Conservation (phyloP, 441 rosid species). For the Raphanus hybrid region DNA sequence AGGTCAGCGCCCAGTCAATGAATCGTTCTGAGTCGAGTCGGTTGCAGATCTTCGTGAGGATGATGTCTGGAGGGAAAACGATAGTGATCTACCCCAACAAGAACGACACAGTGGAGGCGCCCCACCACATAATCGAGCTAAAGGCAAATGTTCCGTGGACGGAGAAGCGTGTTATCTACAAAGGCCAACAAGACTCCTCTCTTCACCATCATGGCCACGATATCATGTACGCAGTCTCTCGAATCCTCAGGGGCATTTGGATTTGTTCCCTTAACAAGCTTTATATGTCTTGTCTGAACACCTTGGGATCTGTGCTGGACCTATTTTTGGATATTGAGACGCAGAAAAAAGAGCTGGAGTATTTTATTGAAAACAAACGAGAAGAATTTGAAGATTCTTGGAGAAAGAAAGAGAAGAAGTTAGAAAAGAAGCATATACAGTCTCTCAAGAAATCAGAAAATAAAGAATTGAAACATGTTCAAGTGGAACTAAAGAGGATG, state of each 20-base stretch:
- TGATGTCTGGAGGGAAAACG: constrained; percentile 66
- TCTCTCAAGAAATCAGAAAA: constrained; percentile 64
- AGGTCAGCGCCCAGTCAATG: constrained; percentile 46
- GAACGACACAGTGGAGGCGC: constrained; percentile 65
- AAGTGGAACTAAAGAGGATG: constrained; percentile 75
- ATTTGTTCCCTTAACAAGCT: constrained; percentile 53
- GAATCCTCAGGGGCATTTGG: constrained; percentile 58
- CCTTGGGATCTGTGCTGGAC: constrained; percentile 58
- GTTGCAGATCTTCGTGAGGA: constrained; percentile 73
- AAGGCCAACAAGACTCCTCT: constrained; percentile 69
- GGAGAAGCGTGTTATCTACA: constrained; percentile 70
- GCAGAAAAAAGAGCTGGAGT: constrained; percentile 81
- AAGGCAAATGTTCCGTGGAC: constrained; percentile 58
- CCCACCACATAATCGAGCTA: constrained; percentile 57
- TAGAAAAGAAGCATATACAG: constrained; percentile 58
- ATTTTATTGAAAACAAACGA: constrained; percentile 68
- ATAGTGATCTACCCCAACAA: constrained; percentile 66
- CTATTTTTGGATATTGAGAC: constrained; percentile 77
- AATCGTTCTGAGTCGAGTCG: constrained; percentile 39
- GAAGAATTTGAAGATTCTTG: constrained; percentile 73
- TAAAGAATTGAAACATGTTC: constrained; percentile 70
- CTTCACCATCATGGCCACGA: constrained; percentile 77
- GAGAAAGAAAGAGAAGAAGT: constrained; percentile 76
- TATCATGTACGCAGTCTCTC: constrained; percentile 55
- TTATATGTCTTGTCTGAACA: constrained; percentile 65